Conservation (phyloP, 495 filamentous ascomycete genomes). For the Thozetella sp. region DNA sequence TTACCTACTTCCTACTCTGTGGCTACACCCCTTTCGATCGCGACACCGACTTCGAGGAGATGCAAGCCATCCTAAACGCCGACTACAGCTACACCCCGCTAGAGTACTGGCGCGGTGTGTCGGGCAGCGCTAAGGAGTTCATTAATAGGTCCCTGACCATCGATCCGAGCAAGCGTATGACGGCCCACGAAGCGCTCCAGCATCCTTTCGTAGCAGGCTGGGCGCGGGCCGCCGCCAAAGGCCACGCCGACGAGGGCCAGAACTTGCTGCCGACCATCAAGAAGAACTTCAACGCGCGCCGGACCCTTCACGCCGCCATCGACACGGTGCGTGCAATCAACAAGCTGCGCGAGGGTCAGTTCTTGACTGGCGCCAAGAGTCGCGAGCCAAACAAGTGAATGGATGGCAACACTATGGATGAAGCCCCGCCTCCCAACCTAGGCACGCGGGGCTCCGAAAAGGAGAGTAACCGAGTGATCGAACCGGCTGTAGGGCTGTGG, state of each 20-base stretch:
- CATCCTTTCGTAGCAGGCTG: conserved; percentile 82
- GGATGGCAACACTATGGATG: conserved; percentile 26
- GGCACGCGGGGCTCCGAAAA: conserved; percentile 24
- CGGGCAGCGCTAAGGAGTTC: conserved; percentile 83
- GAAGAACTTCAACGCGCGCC: conserved; percentile 98
- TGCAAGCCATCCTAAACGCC: conserved; percentile 96
- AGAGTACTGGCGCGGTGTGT: conserved; percentile 96
- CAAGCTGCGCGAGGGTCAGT: conserved; percentile 84
- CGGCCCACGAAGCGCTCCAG: conserved; percentile 88
- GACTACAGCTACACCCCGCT: conserved; percentile 94
- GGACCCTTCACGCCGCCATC: conserved; percentile 94
- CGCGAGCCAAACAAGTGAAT: conserved; percentile 31
- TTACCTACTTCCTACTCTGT: conserved; percentile 97
- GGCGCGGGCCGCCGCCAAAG: conserved; percentile 27
- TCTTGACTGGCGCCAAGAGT: conserved; percentile 65
- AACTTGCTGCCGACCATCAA: conserved; percentile 92
- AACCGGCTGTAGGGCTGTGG: conserved; percentile 28
- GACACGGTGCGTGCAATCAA: conserved; percentile 99
- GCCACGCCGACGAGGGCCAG: conserved; percentile 83
- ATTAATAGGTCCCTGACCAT: conserved; percentile 83
- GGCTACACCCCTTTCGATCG: conserved; percentile 98
- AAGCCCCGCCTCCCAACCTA: conserved; percentile 18
- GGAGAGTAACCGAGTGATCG: conserved; percentile 26
- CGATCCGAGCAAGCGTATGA: conserved; percentile 84
- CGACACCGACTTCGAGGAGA: conserved; percentile 96